phyloP scores from a whole-genome alignment of 495 filamentous ascomycete genomes.

The Neurospora sp. region DNA sequence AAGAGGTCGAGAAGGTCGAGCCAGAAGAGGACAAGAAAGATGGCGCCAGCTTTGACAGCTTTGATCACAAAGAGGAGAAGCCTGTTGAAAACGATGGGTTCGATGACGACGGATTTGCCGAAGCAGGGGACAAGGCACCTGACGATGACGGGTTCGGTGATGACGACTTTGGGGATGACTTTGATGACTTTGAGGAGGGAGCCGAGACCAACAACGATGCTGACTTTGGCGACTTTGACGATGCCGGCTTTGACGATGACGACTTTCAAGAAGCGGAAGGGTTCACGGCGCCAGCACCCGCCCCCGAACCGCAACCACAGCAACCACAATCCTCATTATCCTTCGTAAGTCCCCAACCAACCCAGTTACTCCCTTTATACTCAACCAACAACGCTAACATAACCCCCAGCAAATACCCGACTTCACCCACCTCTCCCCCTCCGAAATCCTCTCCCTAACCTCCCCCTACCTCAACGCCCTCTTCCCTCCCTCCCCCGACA shows the following conservation, averaged over 20 bases:
- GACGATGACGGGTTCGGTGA: conserved; percentile 17
- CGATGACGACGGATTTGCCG: background rate
- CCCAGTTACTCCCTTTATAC: background rate
- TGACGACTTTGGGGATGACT: conserved; percentile 55
- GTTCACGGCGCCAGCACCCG: conserved; percentile 35
- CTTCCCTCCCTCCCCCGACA: conserved; percentile 44
- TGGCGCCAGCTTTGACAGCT: background rate
- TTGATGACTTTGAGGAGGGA: conserved; percentile 92
- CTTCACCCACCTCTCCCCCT: conserved; percentile 49
- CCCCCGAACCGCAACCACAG: conserved; percentile 29
- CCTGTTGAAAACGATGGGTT: background rate
- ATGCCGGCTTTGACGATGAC: conserved; percentile 27
- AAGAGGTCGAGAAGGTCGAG: background rate
- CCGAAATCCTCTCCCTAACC: conserved; percentile 40
- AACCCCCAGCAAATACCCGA: conserved; percentile 55
- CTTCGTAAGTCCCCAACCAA: conserved; percentile 27
- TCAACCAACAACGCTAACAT: background rate
- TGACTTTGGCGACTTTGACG: conserved; percentile 57
- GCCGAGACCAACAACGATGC: conserved; percentile 69
- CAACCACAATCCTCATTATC: conserved; percentile 27
- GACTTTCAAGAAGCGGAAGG: conserved; percentile 59
- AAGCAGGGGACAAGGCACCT: background rate
- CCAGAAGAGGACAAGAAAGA: background rate
- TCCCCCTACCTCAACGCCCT: conserved; percentile 46
- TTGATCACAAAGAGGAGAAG: background rate